Evolutionary conservation across 257 asterid genomes (phyloP).

Genomic region (Plantago elongata): DNA sequence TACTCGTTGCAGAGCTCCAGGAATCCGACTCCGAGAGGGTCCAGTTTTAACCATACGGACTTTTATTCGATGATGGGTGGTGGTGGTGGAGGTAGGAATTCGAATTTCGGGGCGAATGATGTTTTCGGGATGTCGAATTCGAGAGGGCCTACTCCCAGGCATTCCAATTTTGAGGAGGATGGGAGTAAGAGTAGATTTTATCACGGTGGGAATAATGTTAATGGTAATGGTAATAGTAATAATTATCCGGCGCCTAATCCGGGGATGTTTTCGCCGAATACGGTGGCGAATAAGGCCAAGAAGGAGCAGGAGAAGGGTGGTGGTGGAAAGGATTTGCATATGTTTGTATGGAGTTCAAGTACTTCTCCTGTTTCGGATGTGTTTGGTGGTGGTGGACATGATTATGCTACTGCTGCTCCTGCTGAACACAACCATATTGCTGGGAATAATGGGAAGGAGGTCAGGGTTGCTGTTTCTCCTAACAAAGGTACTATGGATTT

Average conservation of each 20-base stretch:
- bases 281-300: conserved; percentile 8
- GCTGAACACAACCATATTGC: conserved; percentile 15
- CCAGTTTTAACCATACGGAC: conserved; percentile 63
- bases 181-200: conserved; percentile 41
- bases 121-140: conserved; percentile 43
- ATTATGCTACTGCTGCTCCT: conserved; percentile 14
- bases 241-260: conserved; percentile 62
- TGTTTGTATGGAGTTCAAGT: conserved; percentile 45
- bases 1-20: conserved; percentile 66
- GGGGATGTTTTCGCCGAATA: conserved; percentile 49
- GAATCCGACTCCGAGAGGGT: conserved; percentile 76
- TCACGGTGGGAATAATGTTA: conserved; percentile 13
- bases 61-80: conserved; percentile 60
- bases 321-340: conserved; percentile 34
- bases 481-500: conserved; percentile 8
- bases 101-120: conserved; percentile 59
- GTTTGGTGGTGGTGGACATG: conserved; percentile 24
- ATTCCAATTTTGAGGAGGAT: conserved; percentile 63
- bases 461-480: conserved; percentile 22
- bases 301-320: conserved; percentile 14
- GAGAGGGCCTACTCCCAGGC: conserved; percentile 65
- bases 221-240: conserved; percentile 3
- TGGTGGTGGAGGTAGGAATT: conserved; percentile 47
- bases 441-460: conserved; percentile 21
- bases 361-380: conserved; percentile 39